phyloP scores from a whole-genome alignment of 345 rosid genomes.

The Salix exigua region DNA sequence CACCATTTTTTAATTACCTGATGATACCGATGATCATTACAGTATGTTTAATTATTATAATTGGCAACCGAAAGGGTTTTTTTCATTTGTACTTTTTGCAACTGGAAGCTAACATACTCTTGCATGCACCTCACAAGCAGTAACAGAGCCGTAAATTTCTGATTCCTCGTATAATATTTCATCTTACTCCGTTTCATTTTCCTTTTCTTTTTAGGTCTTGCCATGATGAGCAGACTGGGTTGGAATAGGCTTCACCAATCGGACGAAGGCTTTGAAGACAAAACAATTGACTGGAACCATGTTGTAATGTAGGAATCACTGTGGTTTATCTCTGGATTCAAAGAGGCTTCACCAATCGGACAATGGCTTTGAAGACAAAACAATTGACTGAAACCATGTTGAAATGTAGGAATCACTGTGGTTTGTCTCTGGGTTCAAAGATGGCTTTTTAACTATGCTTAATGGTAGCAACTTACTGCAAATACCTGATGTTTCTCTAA shows the following conservation, averaged over 20 bases:
- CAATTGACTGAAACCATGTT: slow-evolving; percentile 50
- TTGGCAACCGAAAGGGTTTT: no score
- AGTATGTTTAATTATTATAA: no score
- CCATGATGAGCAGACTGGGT: slow-evolving; percentile 69
- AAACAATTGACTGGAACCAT: slow-evolving; percentile 52
- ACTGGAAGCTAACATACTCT: not conserved
- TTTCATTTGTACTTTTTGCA: no score
- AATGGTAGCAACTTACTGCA: no score
- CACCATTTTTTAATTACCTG: no score
- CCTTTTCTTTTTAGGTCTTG: slow-evolving; percentile 52
- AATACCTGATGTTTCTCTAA: no score
- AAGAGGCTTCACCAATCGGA: slow-evolving; percentile 8
- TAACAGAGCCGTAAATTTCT: not conserved
- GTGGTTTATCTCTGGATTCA: no score
- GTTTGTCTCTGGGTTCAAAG: no score
- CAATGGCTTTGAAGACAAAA: slow-evolving; percentile 37
- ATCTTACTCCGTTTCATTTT: not conserved
- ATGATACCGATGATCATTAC: no score
- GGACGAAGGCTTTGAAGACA: slow-evolving; percentile 39
- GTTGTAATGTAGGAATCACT: slow-evolving; percentile 36
- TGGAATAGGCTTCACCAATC: slow-evolving; percentile 43
- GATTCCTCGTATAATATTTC: not conserved
- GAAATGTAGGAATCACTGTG: slow-evolving; percentile 35
- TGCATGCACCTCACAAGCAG: not conserved
- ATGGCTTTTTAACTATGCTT: no score